Percentiles rank a stretch among this genome's conserved stretches.
These are phyloP conservation scores for Vicia faba DNA, from an alignment of 306 rosid genomes.

Conservation along the genomic window DNA sequence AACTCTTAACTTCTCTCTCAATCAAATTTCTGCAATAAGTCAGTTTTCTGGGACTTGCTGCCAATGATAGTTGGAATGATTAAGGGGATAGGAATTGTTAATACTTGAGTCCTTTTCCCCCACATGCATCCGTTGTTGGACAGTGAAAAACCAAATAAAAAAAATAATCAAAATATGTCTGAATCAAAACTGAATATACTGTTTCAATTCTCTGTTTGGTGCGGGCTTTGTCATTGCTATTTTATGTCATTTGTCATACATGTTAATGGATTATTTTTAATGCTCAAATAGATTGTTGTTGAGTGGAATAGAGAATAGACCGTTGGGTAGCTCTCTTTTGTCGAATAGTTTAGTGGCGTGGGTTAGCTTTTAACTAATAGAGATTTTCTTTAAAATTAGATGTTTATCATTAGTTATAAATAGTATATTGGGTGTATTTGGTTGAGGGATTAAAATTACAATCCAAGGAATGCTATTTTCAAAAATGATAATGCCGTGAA, in stretches of 20 bases:
- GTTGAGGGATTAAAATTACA: no score
- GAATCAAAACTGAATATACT: constrained; percentile 23
- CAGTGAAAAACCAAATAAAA: neutral
- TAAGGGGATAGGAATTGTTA: constrained; percentile 27
- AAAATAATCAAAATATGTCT: neutral
- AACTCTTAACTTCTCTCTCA: constrained; percentile 20
- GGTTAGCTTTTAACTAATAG: neutral
- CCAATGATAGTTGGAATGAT: constrained; percentile 25
- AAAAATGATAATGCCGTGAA: no score
- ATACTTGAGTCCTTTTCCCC: constrained; percentile 24
- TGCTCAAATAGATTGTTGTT: constrained; percentile 5
- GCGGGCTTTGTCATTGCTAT: neutral
- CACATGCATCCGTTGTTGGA: constrained; percentile 24
- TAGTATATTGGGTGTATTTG: neutral
- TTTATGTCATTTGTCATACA: neutral
- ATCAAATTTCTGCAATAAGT: constrained; percentile 34
- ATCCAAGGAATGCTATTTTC: no score
- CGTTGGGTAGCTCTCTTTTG: neutral
- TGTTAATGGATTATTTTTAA: neutral
- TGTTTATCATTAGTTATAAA: neutral
- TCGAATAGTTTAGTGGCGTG: no score
- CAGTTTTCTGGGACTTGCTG: constrained; percentile 35
- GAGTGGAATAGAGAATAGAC: neutral
- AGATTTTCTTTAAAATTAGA: neutral
- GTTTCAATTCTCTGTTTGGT: constrained; percentile 15